These are phyloP conservation scores for Aspergillus costaricaensis DNA, from an alignment of 2,329 filamentous ascomycete genomes.

Conservation along the genomic window DNA sequence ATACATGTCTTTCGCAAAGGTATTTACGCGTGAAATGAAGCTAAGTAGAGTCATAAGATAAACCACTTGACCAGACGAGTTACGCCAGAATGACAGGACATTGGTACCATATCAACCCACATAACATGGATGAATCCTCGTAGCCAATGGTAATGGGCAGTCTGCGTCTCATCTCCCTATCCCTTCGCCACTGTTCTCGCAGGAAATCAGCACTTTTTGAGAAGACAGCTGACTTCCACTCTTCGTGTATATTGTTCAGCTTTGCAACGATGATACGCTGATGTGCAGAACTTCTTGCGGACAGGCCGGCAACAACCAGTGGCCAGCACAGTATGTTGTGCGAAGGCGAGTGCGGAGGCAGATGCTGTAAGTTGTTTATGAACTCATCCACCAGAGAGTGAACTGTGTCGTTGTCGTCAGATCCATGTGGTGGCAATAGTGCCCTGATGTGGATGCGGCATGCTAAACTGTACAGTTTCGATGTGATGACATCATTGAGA, in stretches of 20 bases:
- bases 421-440: not conserved
- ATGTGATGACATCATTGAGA: constrained; percentile 3
- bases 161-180: not conserved
- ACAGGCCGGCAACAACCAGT: constrained; percentile 8
- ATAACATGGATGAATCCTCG: not conserved
- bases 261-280: constrained; percentile 5
- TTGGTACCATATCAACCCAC: not conserved
- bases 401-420: not conserved
- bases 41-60: too few species aligned
- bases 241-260: constrained; percentile 2
- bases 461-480: constrained; percentile 9
- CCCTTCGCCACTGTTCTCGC: not conserved
- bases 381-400: constrained; percentile 4
- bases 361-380: not conserved
- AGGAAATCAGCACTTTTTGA: constrained; percentile 5
- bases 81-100: not conserved
- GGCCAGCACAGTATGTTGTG: constrained; percentile 14
- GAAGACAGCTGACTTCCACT: constrained; percentile 7
- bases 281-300: not conserved
- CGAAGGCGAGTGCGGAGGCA: not conserved
- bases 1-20: too few species aligned
- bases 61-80: constrained; percentile 45
- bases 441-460: constrained; percentile 8
- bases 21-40: too few species aligned
- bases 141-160: not conserved